Evolutionary conservation across 2,329 filamentous ascomycete species (phyloP).

Genomic region (Fusarium miscanthi): DNA sequence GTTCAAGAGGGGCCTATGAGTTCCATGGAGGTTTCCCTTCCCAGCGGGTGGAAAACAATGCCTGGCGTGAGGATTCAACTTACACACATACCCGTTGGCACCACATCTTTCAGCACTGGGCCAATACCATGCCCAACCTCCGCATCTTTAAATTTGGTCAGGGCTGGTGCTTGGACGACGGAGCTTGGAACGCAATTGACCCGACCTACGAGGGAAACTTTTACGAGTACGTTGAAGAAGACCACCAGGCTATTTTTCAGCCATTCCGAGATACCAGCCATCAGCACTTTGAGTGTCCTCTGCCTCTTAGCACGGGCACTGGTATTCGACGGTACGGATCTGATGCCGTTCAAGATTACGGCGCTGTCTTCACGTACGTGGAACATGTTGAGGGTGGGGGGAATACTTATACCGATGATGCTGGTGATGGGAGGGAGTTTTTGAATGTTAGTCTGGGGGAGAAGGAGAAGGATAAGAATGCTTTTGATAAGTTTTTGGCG

Average conservation of each 20-base stretch:
- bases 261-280: not conserved
- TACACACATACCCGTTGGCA: not conserved
- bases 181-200: not conserved
- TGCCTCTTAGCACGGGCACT: not conserved
- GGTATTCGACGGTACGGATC: slow-evolving; percentile 4
- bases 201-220: not conserved
- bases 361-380: not conserved
- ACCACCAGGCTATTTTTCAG: not conserved
- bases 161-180: not conserved
- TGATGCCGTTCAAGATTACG: not conserved
- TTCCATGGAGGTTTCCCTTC: not conserved
- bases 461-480: not conserved
- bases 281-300: slow-evolving; percentile 8
- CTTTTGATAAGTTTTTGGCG: not conserved
- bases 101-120: slow-evolving; percentile 13
- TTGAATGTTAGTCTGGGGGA: not conserved
- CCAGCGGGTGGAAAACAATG: accelerated
- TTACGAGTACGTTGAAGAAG: not conserved
- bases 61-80: not conserved
- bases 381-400: not conserved
- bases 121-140: not conserved
- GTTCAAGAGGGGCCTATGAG: not conserved
- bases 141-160: slow-evolving; percentile 4
- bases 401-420: not conserved
- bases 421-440: not conserved